These are phyloP conservation scores for Fraxinus albicans DNA, from an alignment of 305 asterid genomes.

Conservation along the genomic window DNA sequence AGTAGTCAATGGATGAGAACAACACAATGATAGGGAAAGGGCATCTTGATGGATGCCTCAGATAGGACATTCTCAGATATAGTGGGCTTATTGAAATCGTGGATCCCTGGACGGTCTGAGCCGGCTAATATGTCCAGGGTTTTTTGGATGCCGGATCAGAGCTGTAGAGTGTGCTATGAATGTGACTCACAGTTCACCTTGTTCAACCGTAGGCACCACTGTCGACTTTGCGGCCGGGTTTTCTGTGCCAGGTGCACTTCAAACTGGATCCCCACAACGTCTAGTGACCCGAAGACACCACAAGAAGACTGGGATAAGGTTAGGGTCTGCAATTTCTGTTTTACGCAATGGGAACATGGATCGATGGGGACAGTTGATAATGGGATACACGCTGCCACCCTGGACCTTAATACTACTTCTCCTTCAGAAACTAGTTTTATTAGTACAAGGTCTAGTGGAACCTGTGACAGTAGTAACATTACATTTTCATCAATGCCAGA, in stretches of 20 bases:
- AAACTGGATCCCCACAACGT: slow-evolving; percentile 64
- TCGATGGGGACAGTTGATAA: slow-evolving; percentile 37
- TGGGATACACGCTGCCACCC: slow-evolving; percentile 47
- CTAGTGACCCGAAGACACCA: slow-evolving; percentile 34
- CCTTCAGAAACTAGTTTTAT: slow-evolving; percentile 73
- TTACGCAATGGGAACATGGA: slow-evolving; percentile 66
- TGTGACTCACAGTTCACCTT: slow-evolving; percentile 86
- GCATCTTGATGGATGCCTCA: slow-evolving; percentile 58
- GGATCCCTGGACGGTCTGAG: slow-evolving; percentile 77
- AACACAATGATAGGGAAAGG: slow-evolving; percentile 57
- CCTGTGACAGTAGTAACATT: slow-evolving; percentile 64
- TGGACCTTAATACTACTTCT: slow-evolving; percentile 53
- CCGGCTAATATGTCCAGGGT: slow-evolving; percentile 83
- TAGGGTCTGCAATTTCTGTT: slow-evolving; percentile 87
- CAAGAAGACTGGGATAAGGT: slow-evolving; percentile 68
- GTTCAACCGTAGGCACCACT: slow-evolving; percentile 93
- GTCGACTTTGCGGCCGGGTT: slow-evolving; percentile 88
- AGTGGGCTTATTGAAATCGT: slow-evolving; percentile 60
- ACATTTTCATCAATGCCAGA: slow-evolving; percentile 61
- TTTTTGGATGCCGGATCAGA: slow-evolving; percentile 99
- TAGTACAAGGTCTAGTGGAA: slow-evolving; percentile 80
- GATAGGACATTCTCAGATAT: slow-evolving; percentile 60
- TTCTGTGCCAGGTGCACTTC: slow-evolving; percentile 91
- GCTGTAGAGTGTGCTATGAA: slow-evolving; percentile 97
- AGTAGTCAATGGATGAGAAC: slow-evolving; percentile 52